A percentile compares a stretch with the other conserved stretches of the same genome.
Conservation (phyloP, 2,329 filamentous ascomycete genomes). For the Trichoderma simmonsii region DNA sequence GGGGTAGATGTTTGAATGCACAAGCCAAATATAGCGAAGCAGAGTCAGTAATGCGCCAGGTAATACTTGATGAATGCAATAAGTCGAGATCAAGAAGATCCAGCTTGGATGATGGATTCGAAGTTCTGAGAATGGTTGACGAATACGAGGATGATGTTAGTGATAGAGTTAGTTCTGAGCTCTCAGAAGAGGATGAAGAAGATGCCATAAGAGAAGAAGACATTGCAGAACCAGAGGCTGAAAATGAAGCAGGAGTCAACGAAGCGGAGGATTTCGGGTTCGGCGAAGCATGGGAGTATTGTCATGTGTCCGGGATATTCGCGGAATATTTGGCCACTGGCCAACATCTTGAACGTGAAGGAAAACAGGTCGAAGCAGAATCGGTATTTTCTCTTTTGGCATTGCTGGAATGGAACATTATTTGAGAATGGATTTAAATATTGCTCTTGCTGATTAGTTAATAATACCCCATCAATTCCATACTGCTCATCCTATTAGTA, state of each 20-base stretch:
- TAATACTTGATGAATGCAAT: background rate
- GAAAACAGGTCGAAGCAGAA: background rate
- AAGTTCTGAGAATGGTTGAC: background rate
- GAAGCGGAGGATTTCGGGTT: background rate
- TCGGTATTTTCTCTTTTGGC: background rate
- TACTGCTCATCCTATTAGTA: background rate
- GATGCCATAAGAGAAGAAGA: background rate
- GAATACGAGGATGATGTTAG: background rate
- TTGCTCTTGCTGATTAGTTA: background rate
- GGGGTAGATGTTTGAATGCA: background rate
- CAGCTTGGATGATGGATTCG: too few species aligned
- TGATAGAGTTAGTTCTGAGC: background rate
- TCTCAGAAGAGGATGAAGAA: background rate
- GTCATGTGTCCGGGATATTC: background rate
- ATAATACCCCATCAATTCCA: background rate
- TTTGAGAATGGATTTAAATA: background rate
- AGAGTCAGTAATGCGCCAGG: background rate
- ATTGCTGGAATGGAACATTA: background rate
- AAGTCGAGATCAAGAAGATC: background rate
- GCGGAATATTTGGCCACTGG: background rate
- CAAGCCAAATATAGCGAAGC: background rate
- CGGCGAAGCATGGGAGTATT: background rate
- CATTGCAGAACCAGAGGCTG: background rate
- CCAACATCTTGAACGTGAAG: background rate
- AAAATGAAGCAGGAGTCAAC: background rate